Evolutionary conservation across 1,139 yeast genomes (phyloP).

Genomic region (Kurtzmaniella quercitrusa): DNA sequence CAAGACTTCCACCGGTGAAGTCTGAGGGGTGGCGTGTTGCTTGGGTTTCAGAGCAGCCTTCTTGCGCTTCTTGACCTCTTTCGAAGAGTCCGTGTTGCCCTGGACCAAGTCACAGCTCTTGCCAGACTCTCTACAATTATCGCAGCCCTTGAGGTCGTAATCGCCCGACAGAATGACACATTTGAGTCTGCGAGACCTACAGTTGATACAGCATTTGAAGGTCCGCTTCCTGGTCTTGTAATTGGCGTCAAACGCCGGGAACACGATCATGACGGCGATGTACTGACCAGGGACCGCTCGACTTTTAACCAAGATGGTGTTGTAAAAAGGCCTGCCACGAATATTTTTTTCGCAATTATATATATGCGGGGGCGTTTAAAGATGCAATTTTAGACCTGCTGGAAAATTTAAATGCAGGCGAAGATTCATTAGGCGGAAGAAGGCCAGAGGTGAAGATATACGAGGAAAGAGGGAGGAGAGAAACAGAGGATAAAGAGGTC

Average conservation of each 20-base stretch:
- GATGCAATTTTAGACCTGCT: too few relatives aligned
- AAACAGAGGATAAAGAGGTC: too few relatives aligned
- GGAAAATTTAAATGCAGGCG: too few relatives aligned
- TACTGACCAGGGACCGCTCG: too few relatives aligned
- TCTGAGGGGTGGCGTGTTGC: background rate
- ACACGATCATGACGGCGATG: constrained; percentile 14
- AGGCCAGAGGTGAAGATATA: too few relatives aligned
- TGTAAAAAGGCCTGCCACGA: too few relatives aligned
- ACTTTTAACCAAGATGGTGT: too few relatives aligned
- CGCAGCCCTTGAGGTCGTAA: constrained; percentile 16
- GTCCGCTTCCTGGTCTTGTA: constrained; percentile 16
- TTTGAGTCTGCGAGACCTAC: constrained; percentile 14
- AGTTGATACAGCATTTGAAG: constrained; percentile 15
- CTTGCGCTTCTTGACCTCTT: background rate
- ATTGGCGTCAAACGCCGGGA: constrained; percentile 17
- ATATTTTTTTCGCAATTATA: too few relatives aligned
- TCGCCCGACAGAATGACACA: constrained; percentile 12
- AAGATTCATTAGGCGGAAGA: too few relatives aligned
- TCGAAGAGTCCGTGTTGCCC: background rate
- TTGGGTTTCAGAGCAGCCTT: background rate
- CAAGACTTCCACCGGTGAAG: background rate
- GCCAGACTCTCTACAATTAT: constrained; percentile 11
- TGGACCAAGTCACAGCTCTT: constrained; percentile 8
- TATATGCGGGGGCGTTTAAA: too few relatives aligned
- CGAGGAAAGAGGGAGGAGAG: too few relatives aligned